A percentile compares a stretch with the other conserved stretches of the same genome.
Conservation (phyloP, 2,329 filamentous ascomycete genomes). For the Trichoderma harzianum region DNA sequence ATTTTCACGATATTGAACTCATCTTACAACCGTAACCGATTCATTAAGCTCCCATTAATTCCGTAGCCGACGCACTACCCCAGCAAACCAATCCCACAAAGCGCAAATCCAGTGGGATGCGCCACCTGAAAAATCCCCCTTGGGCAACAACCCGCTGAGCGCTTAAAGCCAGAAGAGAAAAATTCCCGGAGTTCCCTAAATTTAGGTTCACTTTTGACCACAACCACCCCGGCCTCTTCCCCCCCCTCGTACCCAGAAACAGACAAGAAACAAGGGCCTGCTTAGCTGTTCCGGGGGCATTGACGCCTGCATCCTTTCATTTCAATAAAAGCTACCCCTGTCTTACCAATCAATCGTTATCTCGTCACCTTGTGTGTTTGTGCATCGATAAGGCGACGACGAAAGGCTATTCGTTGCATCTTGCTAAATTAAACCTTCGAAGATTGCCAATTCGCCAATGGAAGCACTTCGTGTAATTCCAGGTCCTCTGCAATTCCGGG, state of each 20-base stretch:
- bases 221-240: not conserved
- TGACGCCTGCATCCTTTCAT: slow-evolving; percentile 10
- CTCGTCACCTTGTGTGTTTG: not conserved
- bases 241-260: not conserved
- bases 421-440: not conserved
- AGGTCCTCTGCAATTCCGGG: too few species aligned
- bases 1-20: not conserved
- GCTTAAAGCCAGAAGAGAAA: not conserved
- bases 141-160: not conserved
- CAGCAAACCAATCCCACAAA: not conserved
- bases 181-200: not conserved
- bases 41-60: not conserved
- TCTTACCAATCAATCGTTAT: not conserved
- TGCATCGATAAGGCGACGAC: not conserved
- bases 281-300: not conserved
- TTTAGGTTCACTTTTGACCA: not conserved
- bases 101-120: not conserved
- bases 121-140: not conserved
- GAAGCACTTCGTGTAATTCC: not conserved
- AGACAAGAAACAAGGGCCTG: slow-evolving; percentile 8
- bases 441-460: not conserved
- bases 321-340: not conserved
- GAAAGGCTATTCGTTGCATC: not conserved
- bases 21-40: not conserved
- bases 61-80: not conserved